Percentiles rank a stretch among this genome's conserved stretches.
These are phyloP conservation scores for Penicillium egyptiacum DNA, from an alignment of 495 filamentous ascomycete genomes.

Conservation along the genomic window DNA sequence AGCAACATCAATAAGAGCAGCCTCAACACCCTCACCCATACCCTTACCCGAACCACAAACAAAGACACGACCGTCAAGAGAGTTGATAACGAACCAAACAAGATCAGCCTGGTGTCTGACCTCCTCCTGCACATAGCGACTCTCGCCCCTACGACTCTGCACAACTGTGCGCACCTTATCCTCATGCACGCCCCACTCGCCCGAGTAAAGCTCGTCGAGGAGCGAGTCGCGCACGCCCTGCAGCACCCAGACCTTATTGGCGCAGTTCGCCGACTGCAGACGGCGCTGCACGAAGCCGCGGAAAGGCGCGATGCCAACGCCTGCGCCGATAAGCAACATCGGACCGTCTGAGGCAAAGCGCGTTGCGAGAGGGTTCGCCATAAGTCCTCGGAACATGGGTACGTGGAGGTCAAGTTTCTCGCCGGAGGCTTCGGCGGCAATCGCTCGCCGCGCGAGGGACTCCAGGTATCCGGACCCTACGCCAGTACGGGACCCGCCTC, in stretches of 20 bases:
- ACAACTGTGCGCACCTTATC: conserved; percentile 91
- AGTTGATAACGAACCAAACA: conserved; percentile 95
- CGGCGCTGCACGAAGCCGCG: conserved; percentile 94
- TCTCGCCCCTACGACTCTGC: conserved; percentile 74
- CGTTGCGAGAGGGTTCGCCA: conserved; percentile 91
- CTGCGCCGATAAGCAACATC: conserved; percentile 95
- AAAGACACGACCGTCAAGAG: conserved; percentile 89
- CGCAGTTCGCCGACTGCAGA: conserved; percentile 92
- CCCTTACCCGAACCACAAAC: conserved; percentile 92
- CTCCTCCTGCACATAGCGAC: conserved; percentile 85
- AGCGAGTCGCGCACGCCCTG: conserved; percentile 93
- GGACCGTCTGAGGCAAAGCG: conserved; percentile 89
- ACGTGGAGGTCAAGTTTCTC: conserved; percentile 62
- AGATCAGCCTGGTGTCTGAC: conserved; percentile 84
- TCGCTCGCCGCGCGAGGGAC: conserved; percentile 66
- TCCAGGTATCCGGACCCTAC: conserved; percentile 85
- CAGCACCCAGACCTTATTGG: conserved; percentile 98
- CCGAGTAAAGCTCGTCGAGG: conserved; percentile 91
- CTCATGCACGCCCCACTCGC: conserved; percentile 95
- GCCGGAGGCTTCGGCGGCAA: conserved; percentile 59
- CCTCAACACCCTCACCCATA: conserved; percentile 96
- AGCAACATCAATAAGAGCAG: conserved; percentile 74
- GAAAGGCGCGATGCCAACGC: conserved; percentile 96
- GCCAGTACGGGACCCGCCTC: conserved; percentile 63
- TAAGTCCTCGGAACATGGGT: conserved; percentile 98